These are phyloP conservation scores for Erythrophleum ivorense DNA, from an alignment of 331 rosid genomes.

Conservation along the genomic window DNA sequence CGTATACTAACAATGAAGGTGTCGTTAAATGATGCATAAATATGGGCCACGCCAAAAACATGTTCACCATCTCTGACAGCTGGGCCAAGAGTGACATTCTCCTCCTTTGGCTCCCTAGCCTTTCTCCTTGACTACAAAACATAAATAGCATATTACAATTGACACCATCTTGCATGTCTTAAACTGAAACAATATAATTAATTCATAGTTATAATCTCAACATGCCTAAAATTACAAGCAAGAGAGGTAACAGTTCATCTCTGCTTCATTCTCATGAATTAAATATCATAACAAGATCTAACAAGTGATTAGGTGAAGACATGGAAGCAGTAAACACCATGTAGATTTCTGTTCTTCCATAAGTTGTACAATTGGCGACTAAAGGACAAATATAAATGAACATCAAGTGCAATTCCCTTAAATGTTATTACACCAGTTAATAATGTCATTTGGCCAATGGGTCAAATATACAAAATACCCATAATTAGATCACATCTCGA, in stretches of 20 bases:
- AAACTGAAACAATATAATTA: too few relatives aligned
- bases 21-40: conserved; percentile 88
- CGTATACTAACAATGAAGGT: conserved; percentile 78
- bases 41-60: conserved; percentile 90
- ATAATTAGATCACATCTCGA: not conserved
- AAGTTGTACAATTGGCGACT: not conserved
- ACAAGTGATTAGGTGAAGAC: not conserved
- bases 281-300: not conserved
- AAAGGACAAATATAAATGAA: not conserved
- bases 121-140: conserved; percentile 71
- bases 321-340: not conserved
- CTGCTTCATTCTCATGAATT: not conserved
- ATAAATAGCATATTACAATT: conserved; percentile 14
- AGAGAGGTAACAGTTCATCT: not conserved
- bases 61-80: conserved; percentile 91
- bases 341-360: not conserved
- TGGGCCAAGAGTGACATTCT: conserved; percentile 88
- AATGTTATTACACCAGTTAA: not conserved
- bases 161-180: not conserved
- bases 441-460: not conserved
- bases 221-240: not conserved
- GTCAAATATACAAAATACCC: not conserved
- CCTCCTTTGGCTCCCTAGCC: conserved; percentile 95
- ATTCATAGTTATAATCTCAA: not conserved
- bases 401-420: not conserved